Evolutionary conservation across 202 grass and related monocot genomes (phyloP).

Genomic region (Cymbopogon flexuosus): DNA sequence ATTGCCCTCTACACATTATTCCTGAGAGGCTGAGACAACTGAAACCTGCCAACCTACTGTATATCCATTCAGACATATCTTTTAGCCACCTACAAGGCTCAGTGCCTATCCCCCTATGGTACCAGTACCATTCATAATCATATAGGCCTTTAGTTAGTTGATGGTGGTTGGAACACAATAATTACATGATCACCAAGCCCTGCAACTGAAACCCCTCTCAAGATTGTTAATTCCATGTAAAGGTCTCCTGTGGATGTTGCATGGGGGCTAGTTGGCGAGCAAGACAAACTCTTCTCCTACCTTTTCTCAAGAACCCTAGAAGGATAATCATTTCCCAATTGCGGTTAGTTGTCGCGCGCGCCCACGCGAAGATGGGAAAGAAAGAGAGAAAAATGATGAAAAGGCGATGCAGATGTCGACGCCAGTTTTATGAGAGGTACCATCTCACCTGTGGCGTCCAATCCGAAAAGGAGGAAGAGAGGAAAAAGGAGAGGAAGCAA

Average conservation of each 20-base stretch:
- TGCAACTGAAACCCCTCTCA: background rate
- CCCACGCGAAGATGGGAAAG: background rate
- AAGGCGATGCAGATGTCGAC: background rate
- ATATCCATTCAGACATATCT: background rate
- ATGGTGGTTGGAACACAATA: background rate
- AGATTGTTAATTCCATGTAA: background rate
- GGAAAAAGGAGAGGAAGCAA: background rate
- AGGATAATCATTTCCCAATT: background rate
- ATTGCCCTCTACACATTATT: background rate
- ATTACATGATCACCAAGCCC: background rate
- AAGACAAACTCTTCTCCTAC: background rate
- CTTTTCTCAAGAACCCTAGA: background rate
- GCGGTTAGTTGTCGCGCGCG: background rate
- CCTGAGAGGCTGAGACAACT: background rate
- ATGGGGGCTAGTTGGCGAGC: background rate
- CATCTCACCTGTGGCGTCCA: constrained; percentile 12
- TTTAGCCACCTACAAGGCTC: constrained; percentile 3
- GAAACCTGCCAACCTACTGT: background rate
- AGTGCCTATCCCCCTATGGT: background rate
- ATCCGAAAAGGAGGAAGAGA: background rate
- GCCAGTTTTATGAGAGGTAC: constrained; percentile 19
- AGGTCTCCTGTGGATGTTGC: background rate
- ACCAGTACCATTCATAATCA: background rate
- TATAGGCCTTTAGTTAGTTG: constrained; percentile 5
- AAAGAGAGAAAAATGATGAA: background rate